Evolutionary conservation across 176 grass and related monocot species (phyloP).

Genomic region (Zea mays): Zm-B73-REFERENCE-NAM-5.0 NC_050101.1:172685501-172686000

Average conservation of each 20-base stretch:
- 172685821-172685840: constrained; percentile 3
- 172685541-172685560: not conserved
- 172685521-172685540: not conserved
- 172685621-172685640: constrained; percentile 69
- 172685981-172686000: constrained; percentile 57
- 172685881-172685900: not conserved
- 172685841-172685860: not conserved
- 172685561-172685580: not conserved
- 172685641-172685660: constrained; percentile 53
- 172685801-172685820: not conserved
- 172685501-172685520: not conserved
- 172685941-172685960: too few species aligned
- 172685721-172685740: constrained; percentile 7
- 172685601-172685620: constrained; percentile 66
- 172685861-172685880: not conserved
- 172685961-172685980: not conserved
- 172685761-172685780: not conserved
- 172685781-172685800: not conserved
- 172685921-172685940: too few species aligned
- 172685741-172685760: constrained; percentile 10
- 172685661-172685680: constrained; percentile 85
- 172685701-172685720: constrained; percentile 16
- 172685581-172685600: constrained; percentile 94
- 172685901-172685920: too few species aligned
- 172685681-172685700: constrained; percentile 64